Base-by-base conservation (phyloP, 768 basidiomycete species). In the Arthromyces matolae region DNA sequence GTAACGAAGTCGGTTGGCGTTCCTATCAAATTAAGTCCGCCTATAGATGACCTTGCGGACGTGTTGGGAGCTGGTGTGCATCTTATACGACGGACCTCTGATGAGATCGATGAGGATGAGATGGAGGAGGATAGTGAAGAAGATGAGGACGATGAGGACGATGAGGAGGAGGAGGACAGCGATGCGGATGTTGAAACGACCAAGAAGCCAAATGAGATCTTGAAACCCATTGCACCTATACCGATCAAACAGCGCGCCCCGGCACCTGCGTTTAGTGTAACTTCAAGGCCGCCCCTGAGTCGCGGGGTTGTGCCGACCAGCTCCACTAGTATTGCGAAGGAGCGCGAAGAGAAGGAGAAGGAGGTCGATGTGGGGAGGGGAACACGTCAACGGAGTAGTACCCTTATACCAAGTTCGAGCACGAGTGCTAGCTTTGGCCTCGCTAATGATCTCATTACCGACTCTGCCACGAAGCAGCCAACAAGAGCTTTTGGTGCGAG, bases 251-350 rank as follows among this genome's bases (percentile, higher is more conserved):
- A 75, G 56, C 73, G 80, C 25, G 65, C 75, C 38, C 77, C 81
- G 4, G 73, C 73, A 8, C 74, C 79, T 6, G 69, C 80, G 22
- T 84, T 84, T 56, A 79, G 78, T 49, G 83, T 84, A 37, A 80
- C 78, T 2, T 83, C 81, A 16, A 66, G 83, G 18, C 81, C 82
- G 18, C 67, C 71, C 39, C 60, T 77, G 61, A 42, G 69, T 22
- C 31, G n/a, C n/a, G 40, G 13, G 23, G n/a, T 41, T 25, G 14
- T 8, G 34, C n/a, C n/a, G n/a, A n/a, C n/a, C 4, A 14, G 33
- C 31, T 32, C 14, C 19, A 31, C 28, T 44, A 36, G 40, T 7
- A n/a, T 27, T 3, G 25, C 9, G 23, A 25, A 16, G 24, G 23
- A 8, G 2, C 35, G 10, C 16, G 8, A 6, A 18, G 23, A 29